Evolutionary conservation across 306 rosid species (phyloP).

Genomic region (Ammopiptanthus mongolicus): DNA sequence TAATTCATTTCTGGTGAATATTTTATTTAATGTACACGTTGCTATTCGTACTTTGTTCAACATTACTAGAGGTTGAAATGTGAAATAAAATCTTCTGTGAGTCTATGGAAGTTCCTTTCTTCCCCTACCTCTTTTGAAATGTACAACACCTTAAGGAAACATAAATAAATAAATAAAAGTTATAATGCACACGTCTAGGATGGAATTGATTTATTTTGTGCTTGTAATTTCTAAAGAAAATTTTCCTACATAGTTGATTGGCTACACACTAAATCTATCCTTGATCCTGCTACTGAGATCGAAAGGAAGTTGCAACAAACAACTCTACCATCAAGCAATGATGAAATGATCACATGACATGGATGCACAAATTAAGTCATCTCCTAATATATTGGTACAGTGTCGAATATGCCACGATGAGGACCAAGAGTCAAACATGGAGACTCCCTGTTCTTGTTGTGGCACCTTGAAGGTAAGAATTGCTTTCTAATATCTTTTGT

Average conservation of each 20-base stretch:
- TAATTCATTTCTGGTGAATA: background rate
- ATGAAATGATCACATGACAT: constrained; percentile 32
- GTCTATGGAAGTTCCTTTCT: constrained; percentile 12
- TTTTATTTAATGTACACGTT: constrained; percentile 17
- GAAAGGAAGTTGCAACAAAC: constrained; percentile 26
- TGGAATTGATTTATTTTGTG: background rate
- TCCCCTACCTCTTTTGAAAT: constrained; percentile 8
- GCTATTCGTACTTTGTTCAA: background rate
- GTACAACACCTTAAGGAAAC: constrained; percentile 6
- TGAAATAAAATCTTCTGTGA: no score
- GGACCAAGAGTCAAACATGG: constrained; percentile 71
- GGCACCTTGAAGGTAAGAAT: constrained; percentile 80
- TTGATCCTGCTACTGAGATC: constrained; percentile 32
- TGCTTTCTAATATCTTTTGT: background rate
- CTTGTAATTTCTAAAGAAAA: background rate
- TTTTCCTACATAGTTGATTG: constrained; percentile 30
- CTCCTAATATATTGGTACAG: constrained; percentile 39
- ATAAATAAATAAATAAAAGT: background rate
- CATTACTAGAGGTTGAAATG: constrained; percentile 4
- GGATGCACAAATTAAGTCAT: constrained; percentile 28
- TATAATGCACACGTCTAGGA: no score
- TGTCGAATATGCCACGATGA: constrained; percentile 90
- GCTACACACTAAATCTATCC: constrained; percentile 37
- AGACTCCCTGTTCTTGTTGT: constrained; percentile 77
- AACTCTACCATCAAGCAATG: constrained; percentile 24